Evolutionary conservation across 2,329 filamentous ascomycete genomes (phyloP).

Genomic region (Tolypocladium ovalisporum): DNA sequence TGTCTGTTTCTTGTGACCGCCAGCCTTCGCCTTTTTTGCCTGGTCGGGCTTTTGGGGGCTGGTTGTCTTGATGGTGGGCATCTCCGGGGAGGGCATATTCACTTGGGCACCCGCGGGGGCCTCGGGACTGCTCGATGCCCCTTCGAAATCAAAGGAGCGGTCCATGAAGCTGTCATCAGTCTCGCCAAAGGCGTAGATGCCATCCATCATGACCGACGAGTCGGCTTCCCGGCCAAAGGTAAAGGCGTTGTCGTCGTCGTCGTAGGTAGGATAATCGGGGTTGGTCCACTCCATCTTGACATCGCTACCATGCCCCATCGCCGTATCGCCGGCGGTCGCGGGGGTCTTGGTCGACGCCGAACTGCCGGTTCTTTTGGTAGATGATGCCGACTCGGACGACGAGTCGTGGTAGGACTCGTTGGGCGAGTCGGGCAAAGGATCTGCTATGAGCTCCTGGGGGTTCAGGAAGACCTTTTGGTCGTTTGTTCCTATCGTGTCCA

Average conservation of each 20-base stretch:
- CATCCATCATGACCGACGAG: conserved; percentile 15
- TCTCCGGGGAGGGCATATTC: conserved; percentile 31
- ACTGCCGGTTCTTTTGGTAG: conserved; percentile 33
- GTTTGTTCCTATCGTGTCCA: conserved; percentile 17
- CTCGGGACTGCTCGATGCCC: conserved; percentile 46
- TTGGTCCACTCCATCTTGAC: conserved; percentile 32
- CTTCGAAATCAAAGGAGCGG: conserved; percentile 45
- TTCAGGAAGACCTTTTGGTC: conserved; percentile 21
- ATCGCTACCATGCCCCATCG: conserved; percentile 30
- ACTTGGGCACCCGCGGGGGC: conserved; percentile 13
- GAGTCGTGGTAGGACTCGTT: conserved; percentile 35
- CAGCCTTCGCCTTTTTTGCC: conserved; percentile 13
- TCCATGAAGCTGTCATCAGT: conserved; percentile 34
- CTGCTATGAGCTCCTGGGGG: conserved; percentile 20
- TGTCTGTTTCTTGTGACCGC: conserved; percentile 23
- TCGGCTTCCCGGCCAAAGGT: conserved; percentile 18
- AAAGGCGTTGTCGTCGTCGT: conserved; percentile 27
- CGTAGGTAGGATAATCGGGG: conserved; percentile 19
- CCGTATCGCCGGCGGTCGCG: conserved; percentile 27
- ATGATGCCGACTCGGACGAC: conserved; percentile 40
- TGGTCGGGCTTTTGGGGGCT: conserved; percentile 14
- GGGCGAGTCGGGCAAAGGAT: conserved; percentile 30
- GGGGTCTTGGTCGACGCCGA: conserved; percentile 34
- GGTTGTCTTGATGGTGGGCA: conserved; percentile 27
- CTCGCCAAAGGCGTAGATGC: conserved; percentile 19